These are phyloP conservation scores for Leishmania guyanensis DNA, from an alignment of 208 protist species.

Conservation along the genomic window DNA sequence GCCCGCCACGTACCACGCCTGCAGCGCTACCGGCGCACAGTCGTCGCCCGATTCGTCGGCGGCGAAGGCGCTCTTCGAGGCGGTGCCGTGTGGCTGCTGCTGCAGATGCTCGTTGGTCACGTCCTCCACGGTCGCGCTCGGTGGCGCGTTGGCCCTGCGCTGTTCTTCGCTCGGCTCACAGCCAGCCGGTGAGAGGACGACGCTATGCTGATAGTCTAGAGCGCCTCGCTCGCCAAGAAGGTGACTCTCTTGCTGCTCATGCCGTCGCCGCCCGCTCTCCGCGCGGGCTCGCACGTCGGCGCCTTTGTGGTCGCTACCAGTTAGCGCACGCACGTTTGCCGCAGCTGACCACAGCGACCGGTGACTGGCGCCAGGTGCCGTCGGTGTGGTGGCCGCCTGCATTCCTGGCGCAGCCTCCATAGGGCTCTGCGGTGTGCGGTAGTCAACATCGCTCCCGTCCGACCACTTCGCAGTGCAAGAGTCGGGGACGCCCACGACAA, in stretches of 20 bases:
- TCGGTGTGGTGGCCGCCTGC: background rate
- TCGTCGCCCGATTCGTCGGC: background rate
- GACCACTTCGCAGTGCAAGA: constrained; percentile 3
- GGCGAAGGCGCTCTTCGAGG: background rate
- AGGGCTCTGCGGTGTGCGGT: background rate
- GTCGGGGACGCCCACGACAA: constrained; percentile 11
- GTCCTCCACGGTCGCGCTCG: background rate
- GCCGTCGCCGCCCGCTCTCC: constrained; percentile 13
- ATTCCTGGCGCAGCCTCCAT: background rate
- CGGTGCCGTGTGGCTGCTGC: background rate
- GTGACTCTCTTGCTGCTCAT: constrained; percentile 9
- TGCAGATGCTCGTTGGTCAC: background rate
- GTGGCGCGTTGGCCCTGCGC: background rate
- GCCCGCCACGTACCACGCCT: constrained; percentile 26
- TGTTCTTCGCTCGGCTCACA: background rate
- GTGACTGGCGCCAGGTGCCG: background rate
- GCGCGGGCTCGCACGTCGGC: background rate
- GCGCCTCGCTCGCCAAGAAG: constrained; percentile 20
- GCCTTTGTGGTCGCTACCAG: background rate
- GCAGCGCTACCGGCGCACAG: constrained; percentile 15
- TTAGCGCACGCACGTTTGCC: background rate
- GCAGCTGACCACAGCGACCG: background rate
- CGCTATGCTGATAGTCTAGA: constrained; percentile 19
- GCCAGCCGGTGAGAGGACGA: constrained; percentile 1
- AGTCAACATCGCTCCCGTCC: constrained; percentile 11